These are phyloP conservation scores for Polyporus arcularius DNA, from an alignment of 768 basidiomycete species.

Conservation along the genomic window DNA sequence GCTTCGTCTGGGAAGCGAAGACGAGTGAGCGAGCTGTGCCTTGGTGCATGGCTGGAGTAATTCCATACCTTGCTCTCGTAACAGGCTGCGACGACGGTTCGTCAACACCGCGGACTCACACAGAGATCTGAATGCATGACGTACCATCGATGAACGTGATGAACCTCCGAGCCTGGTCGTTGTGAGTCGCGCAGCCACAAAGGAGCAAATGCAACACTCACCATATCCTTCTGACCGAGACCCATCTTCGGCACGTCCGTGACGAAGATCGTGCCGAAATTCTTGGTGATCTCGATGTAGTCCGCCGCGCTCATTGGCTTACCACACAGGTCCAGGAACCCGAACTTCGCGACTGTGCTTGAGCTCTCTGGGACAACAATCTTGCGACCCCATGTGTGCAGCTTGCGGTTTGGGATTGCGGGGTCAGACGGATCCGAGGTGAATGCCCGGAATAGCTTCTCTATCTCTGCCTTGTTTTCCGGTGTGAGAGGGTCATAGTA, in stretches of 20 bases:
- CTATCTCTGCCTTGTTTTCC: constrained; percentile 67
- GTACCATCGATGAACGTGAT: constrained; percentile 95
- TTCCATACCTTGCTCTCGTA: constrained; percentile 80
- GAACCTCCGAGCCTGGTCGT: constrained; percentile 79
- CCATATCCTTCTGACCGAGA: constrained; percentile 83
- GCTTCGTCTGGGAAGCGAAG: constrained; percentile 64
- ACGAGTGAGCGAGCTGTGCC: neutral
- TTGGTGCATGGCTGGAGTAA: too few species aligned
- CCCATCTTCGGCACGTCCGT: constrained; percentile 88
- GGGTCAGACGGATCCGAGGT: constrained; percentile 58
- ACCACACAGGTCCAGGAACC: constrained; percentile 85
- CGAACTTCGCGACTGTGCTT: constrained; percentile 79
- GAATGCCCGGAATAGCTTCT: constrained; percentile 81
- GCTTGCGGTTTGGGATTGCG: constrained; percentile 57
- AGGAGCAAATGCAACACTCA: constrained; percentile 30
- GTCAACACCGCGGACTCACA: neutral
- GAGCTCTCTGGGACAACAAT: constrained; percentile 80
- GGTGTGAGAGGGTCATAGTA: constrained; percentile 83
- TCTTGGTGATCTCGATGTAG: constrained; percentile 90
- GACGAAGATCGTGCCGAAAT: constrained; percentile 87
- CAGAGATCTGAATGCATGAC: constrained; percentile 27
- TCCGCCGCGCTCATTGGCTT: constrained; percentile 92
- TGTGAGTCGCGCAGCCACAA: too few species aligned
- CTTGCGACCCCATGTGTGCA: constrained; percentile 91
- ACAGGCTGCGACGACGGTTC: constrained; percentile 54